Evolutionary conservation across 139 green algal genomes (phyloP).

Genomic region (Chlamydomonas incerta): DNA sequence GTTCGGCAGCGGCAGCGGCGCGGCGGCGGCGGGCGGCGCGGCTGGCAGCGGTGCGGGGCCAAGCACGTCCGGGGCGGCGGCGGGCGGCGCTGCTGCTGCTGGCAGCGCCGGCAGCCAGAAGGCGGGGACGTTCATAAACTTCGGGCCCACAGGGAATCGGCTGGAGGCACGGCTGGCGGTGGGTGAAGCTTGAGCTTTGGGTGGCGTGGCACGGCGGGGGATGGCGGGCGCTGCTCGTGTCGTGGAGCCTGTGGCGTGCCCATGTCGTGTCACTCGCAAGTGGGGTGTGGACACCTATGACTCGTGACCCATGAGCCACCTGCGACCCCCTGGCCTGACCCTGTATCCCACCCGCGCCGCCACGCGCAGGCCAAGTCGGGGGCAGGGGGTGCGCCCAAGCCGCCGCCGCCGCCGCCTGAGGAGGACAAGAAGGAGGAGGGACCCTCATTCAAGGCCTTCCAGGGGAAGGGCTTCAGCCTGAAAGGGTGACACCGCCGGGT

Average conservation of each 20-base stretch:
- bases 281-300: no score
- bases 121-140: conserved; percentile 74
- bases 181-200: no score
- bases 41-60: not conserved
- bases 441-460: conserved; percentile 72
- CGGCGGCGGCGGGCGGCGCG: conserved; percentile 18
- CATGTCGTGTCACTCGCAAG: no score
- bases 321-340: no score
- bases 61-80: not conserved
- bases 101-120: conserved; percentile 44
- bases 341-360: no score
- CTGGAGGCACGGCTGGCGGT: conserved; percentile 72
- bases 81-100: not conserved
- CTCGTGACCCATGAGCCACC: no score
- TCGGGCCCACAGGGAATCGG: conserved; percentile 69
- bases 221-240: no score
- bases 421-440: conserved; percentile 62
- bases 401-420: conserved; percentile 14
- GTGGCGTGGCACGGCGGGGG: no score
- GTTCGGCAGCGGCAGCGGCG: conserved; percentile 3
- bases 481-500: conserved; percentile 26
- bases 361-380: conserved; percentile 41
- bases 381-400: conserved; percentile 7
- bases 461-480: conserved; percentile 64
- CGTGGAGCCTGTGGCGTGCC: no score